Percentiles rank a stretch among this genome's conserved stretches.
These are phyloP conservation scores for Xylaria sp. DNA, from an alignment of 2,329 filamentous ascomycete species.

Conservation along the genomic window DNA sequence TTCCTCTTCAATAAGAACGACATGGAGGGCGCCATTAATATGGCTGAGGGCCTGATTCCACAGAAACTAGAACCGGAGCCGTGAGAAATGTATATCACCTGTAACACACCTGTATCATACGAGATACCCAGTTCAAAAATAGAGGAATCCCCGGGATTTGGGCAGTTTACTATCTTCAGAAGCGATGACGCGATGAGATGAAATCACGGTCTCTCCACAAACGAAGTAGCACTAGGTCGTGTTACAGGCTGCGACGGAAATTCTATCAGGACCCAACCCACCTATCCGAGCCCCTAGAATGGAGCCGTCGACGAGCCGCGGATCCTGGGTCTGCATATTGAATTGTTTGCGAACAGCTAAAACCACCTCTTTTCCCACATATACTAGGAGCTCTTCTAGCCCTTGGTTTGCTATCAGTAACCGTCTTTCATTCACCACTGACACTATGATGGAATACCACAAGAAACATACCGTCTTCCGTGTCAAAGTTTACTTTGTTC, in stretches of 20 bases:
- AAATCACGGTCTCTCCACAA: neutral
- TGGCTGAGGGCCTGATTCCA: conserved; percentile 72
- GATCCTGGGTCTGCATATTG: neutral
- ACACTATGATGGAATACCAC: conserved; percentile 34
- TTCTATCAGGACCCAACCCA: neutral
- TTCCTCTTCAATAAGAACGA: conserved; percentile 96
- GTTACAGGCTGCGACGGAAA: neutral
- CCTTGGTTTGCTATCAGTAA: conserved; percentile 12
- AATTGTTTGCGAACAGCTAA: too few relatives aligned
- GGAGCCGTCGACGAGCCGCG: neutral
- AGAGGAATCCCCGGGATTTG: neutral
- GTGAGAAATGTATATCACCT: conserved; percentile 24
- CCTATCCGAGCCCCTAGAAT: neutral
- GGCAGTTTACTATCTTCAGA: neutral
- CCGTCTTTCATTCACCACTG: conserved; percentile 37
- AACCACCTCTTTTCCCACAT: neutral
- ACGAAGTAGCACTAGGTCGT: neutral
- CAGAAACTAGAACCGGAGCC: conserved; percentile 58
- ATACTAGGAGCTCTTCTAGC: neutral
- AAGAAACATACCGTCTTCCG: neutral
- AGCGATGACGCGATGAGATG: too few relatives aligned
- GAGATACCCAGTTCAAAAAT: conserved; percentile 32
- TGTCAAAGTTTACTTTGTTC: neutral
- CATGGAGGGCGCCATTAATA: conserved; percentile 82
- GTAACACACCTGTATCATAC: conserved; percentile 31